Conservation (phyloP, 2,329 filamentous ascomycete genomes). For the Ustulina deusta region DNA sequence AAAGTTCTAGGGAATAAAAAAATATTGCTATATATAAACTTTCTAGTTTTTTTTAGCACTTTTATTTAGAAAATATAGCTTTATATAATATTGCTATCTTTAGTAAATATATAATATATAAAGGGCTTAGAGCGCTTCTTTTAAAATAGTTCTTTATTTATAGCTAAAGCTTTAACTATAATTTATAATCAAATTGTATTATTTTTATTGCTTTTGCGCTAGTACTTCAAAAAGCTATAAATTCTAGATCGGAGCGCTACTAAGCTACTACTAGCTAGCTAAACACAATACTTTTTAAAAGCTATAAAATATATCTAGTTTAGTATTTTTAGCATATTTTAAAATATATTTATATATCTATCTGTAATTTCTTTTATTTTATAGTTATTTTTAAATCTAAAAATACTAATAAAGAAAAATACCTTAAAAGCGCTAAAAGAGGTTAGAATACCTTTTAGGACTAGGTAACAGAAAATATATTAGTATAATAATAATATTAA, state of each 20-base stretch:
- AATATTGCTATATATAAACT: not conserved
- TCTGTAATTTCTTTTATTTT: not conserved
- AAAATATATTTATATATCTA: not conserved
- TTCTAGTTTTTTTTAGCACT: not conserved
- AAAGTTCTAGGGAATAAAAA: not conserved
- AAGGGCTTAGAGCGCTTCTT: not conserved
- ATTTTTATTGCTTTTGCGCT: not conserved
- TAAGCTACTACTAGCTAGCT: not conserved
- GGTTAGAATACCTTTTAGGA: not conserved
- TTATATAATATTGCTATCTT: slow-evolving; percentile 2
- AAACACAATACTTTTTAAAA: slow-evolving; percentile 2
- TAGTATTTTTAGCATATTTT: not conserved
- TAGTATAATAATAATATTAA: slow-evolving; percentile 1
- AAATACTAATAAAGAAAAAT: not conserved
- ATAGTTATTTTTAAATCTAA: not conserved
- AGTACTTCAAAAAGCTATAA: not conserved
- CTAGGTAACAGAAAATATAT: not conserved
- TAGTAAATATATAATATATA: not conserved
- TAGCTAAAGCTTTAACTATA: slow-evolving; percentile 3
- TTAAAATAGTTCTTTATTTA: not conserved
- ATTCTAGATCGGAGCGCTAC: not conserved
- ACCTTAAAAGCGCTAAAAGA: not conserved
- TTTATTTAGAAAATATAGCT: not conserved
- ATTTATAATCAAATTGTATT: slow-evolving; percentile 5
- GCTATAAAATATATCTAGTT: not conserved